These are phyloP conservation scores for Dipodascus albidus DNA, from an alignment of 805 yeast species.

Conservation along the genomic window DNA sequence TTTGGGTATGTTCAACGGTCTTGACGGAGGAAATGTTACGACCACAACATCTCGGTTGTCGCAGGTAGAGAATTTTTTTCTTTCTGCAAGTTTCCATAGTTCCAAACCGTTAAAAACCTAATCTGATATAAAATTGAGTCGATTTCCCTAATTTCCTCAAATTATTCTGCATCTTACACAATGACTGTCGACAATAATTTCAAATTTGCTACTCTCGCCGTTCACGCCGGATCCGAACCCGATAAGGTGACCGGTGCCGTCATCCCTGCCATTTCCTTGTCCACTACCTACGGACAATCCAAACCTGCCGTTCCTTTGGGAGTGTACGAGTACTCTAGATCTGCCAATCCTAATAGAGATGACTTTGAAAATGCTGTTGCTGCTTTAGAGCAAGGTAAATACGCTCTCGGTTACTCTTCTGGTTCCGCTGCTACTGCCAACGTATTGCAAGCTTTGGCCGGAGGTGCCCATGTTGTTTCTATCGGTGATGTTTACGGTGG, in stretches of 20 bases:
- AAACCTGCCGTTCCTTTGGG: slow-evolving; percentile 73
- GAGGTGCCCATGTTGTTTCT: slow-evolving; percentile 62
- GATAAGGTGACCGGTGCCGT: slow-evolving; percentile 77
- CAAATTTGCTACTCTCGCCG: slow-evolving; percentile 65
- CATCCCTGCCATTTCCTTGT: slow-evolving; percentile 69
- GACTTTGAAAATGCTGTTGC: slow-evolving; percentile 73
- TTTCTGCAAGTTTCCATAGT: neutral
- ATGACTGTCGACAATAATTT: slow-evolving; percentile 29
- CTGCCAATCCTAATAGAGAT: slow-evolving; percentile 79
- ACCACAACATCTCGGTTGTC: neutral
- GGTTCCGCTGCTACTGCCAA: slow-evolving; percentile 80
- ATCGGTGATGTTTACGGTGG: slow-evolving; percentile 89
- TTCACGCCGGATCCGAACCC: slow-evolving; percentile 69
- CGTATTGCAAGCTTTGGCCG: slow-evolving; percentile 59
- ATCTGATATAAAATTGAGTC: neutral
- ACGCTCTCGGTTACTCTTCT: slow-evolving; percentile 61
- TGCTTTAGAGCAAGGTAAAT: slow-evolving; percentile 61
- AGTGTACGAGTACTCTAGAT: slow-evolving; percentile 71
- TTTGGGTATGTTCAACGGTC: too few relatives aligned
- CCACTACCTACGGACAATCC: slow-evolving; percentile 76
- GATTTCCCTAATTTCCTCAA: neutral
- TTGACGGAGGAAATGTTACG: too few relatives aligned
- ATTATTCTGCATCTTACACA: neutral
- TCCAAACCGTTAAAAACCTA: neutral
- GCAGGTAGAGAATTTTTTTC: neutral